These are phyloP conservation scores for Xylaria scruposa DNA, from an alignment of 495 filamentous ascomycete genomes.

Conservation along the genomic window DNA sequence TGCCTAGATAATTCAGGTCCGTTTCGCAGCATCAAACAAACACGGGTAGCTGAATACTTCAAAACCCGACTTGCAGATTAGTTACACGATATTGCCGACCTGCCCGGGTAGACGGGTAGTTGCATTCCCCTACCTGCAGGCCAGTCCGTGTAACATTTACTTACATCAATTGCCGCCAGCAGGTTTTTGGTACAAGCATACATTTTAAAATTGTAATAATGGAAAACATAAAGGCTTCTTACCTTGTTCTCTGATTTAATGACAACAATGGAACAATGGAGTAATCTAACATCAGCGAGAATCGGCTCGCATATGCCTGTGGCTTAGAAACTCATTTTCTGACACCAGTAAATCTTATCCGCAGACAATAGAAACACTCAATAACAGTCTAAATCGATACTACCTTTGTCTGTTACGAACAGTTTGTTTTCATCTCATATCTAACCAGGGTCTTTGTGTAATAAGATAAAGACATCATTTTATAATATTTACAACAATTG, in stretches of 20 bases:
- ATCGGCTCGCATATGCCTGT: neutral
- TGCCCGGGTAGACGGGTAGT: too few relatives aligned
- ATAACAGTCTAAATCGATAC: neutral
- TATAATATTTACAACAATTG: neutral
- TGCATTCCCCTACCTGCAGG: too few relatives aligned
- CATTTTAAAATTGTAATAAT: neutral
- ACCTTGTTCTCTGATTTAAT: neutral
- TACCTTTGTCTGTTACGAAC: neutral
- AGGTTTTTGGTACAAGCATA: neutral
- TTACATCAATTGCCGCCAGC: too few relatives aligned
- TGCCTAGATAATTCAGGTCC: too few relatives aligned
- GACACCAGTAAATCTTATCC: neutral
- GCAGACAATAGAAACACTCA: neutral
- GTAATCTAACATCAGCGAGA: too few relatives aligned
- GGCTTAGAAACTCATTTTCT: neutral
- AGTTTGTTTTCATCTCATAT: conserved; percentile 5
- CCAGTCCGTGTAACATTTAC: too few relatives aligned
- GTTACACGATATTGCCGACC: too few relatives aligned
- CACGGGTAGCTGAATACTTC: too few relatives aligned
- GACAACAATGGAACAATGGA: neutral
- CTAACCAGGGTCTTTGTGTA: neutral
- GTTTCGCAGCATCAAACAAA: too few relatives aligned
- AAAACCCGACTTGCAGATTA: too few relatives aligned
- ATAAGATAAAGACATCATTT: neutral
- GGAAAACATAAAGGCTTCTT: neutral